A percentile compares a stretch with the other conserved stretches of the same genome.
phyloP scores from a whole-genome alignment of 2,329 filamentous ascomycete genomes.

The Xylaria sp. region DNA sequence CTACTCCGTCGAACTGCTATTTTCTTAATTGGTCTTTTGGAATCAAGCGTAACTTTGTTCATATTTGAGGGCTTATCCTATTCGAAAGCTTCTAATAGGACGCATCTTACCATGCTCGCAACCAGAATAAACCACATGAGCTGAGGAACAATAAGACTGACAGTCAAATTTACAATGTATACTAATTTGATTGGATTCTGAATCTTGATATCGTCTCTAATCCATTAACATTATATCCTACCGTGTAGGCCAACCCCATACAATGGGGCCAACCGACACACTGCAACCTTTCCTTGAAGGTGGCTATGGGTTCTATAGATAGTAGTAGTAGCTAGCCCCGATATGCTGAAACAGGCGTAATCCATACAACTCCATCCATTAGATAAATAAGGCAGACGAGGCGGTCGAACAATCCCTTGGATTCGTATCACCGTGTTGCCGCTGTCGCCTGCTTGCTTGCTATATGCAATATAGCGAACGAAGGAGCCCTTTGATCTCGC shows the following conservation, averaged over 20 bases:
- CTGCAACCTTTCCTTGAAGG: slow-evolving; percentile 22
- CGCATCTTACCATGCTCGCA: neutral
- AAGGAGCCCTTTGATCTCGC: neutral
- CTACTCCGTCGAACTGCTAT: neutral
- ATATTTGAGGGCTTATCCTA: neutral
- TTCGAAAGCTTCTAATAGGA: neutral
- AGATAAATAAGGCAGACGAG: slow-evolving; percentile 10
- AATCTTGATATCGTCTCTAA: slow-evolving; percentile 35
- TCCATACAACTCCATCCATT: slow-evolving; percentile 35
- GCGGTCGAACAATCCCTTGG: slow-evolving; percentile 14
- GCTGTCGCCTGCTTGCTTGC: slow-evolving; percentile 8
- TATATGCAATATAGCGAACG: slow-evolving; percentile 16
- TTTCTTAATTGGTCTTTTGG: neutral
- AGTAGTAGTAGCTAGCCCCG: slow-evolving; percentile 32
- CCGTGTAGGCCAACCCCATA: slow-evolving; percentile 26
- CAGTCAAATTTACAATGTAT: neutral
- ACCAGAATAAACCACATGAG: neutral
- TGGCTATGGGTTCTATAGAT: slow-evolving; percentile 36
- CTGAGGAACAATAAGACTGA: neutral
- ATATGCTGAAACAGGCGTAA: slow-evolving; percentile 31
- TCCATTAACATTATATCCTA: slow-evolving; percentile 42
- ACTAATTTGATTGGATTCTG: slow-evolving; percentile 27
- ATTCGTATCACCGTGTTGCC: slow-evolving; percentile 1
- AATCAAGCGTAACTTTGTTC: too few species aligned
- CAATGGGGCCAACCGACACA: slow-evolving; percentile 21